Base-by-base conservation (phyloP, 371 early-diverging fungal species). In the Parasitella parasitica region DNA sequence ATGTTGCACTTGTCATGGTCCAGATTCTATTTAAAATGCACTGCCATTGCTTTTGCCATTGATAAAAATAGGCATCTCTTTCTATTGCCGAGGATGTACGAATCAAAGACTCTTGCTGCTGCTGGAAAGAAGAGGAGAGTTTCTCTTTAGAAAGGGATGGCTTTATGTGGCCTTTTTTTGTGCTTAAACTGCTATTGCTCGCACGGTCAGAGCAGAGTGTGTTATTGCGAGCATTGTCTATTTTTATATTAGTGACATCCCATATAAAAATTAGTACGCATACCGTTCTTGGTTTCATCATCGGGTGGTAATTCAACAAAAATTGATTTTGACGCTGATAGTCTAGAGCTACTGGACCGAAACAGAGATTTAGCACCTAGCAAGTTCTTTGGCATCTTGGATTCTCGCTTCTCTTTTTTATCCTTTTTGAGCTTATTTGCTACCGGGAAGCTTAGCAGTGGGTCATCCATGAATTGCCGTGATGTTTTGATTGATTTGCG, bases 1-100 rank as follows among this genome's bases (percentile, higher is more conserved):
- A 67, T 15, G 50, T 67, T 30, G 37, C 55, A 39, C 68, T 59
- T 30, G 58, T 22, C 63, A 62, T 63, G 9, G 46, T 63, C 68
- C 68, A 67, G 16, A 67, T 27, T 15, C 46, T 1, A 4, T 63
- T 38, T 6, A 67, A 15, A 11, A 67, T 54, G 12, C 28, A 24
- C 34, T 51, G 20, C 67, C 67, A 67, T 6, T 26, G 53, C 13
- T 43, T 28, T 46, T 66, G 39, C 12, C 54, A 26, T 11, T 24
- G 7, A 38, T 6, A 50, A 12, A 43, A 54, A 35, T 53, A 54
- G 9, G 37, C 34, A 18, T 61, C 35, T n/a, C 39, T 48, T 13
- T 50, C 18, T 6, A 43, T 18, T 41, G 54, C 16, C 24, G 37
- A 9, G 6, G 32, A 32, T 32, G 32, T 32, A 0, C 11, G 15